Conservation (phyloP, 345 rosid genomes). For the Eucalyptus guilfoylei region DNA sequence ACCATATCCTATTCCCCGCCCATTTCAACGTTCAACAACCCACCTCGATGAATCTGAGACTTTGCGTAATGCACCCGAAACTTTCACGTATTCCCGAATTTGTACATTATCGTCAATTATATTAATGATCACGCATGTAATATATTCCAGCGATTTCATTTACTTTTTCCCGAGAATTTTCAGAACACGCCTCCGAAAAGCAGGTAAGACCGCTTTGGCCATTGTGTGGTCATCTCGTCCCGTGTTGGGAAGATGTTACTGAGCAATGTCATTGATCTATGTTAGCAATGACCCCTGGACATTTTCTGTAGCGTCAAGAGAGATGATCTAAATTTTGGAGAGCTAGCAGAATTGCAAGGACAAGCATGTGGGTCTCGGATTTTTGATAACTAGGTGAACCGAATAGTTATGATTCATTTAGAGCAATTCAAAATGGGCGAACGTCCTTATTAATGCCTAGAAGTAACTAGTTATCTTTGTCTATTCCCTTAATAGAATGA, state of each 20-base stretch:
- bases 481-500: fast-evolving
- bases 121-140: not conserved
- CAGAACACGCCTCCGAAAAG: not conserved
- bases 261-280: not conserved
- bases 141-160: not conserved
- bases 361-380: not conserved
- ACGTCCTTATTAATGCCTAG: not conserved
- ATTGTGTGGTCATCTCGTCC: fast-evolving
- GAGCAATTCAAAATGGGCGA: not conserved
- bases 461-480: not conserved
- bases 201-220: fast-evolving
- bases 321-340: not conserved
- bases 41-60: not conserved
- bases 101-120: not conserved
- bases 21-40: not conserved
- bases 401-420: not conserved
- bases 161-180: not conserved
- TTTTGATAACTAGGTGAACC: not conserved
- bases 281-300: not conserved
- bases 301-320: fast-evolving
- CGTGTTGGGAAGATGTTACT: not conserved
- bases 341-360: fast-evolving
- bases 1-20: not conserved
- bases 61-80: not conserved
- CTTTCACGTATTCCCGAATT: not conserved